A percentile compares a stretch with the other conserved stretches of the same genome.
Evolutionary conservation across 2,329 filamentous ascomycete genomes (phyloP).

Genomic region (Paracoccidioides brasiliensis): DNA sequence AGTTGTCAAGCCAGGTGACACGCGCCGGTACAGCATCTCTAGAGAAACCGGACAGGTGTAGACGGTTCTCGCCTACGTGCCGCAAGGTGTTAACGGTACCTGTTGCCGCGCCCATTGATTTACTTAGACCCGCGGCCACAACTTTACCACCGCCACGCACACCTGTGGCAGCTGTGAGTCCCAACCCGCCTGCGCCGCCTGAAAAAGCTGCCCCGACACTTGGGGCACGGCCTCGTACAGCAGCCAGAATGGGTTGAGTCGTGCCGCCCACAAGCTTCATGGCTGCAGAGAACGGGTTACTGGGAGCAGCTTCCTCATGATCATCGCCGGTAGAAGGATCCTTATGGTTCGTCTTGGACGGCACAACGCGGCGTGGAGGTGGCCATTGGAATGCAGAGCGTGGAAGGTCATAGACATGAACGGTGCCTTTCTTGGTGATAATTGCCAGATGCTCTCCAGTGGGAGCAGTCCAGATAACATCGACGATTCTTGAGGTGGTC

Average conservation of each 20-base stretch:
- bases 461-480: conserved; percentile 75
- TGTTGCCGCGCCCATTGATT: conserved; percentile 37
- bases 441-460: conserved; percentile 74
- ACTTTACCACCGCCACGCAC: conserved; percentile 34
- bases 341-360: conserved; percentile 25
- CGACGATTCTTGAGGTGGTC: conserved; percentile 81
- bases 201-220: conserved; percentile 34
- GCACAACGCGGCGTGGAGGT: conserved; percentile 42
- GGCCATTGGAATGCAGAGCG: conserved; percentile 77
- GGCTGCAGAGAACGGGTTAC: conserved; percentile 50
- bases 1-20: conserved; percentile 30
- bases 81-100: conserved; percentile 36
- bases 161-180: conserved; percentile 34
- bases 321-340: conserved; percentile 36
- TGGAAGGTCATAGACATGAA: conserved; percentile 83
- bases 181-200: conserved; percentile 29
- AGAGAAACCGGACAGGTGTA: conserved; percentile 32
- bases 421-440: conserved; percentile 86
- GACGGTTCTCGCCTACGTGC: conserved; percentile 36
- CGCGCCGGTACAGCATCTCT: conserved; percentile 29
- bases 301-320: conserved; percentile 28
- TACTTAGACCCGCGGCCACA: conserved; percentile 37
- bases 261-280: conserved; percentile 53
- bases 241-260: conserved; percentile 51
- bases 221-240: conserved; percentile 43